These are phyloP conservation scores for Herpetospermum pedunculosum DNA, from an alignment of 306 rosid species.

Conservation along the genomic window DNA sequence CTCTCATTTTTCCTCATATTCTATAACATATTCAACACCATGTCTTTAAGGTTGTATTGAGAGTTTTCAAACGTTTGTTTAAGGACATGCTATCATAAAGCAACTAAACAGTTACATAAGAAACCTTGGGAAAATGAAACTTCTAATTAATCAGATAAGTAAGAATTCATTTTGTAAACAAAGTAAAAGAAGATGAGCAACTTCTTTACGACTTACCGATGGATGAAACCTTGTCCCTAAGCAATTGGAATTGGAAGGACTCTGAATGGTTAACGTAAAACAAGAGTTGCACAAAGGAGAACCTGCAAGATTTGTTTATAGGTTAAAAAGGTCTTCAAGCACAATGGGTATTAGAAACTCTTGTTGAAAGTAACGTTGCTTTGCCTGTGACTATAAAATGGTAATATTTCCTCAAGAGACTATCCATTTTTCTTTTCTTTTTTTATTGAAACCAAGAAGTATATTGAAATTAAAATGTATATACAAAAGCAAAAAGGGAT, in stretches of 20 bases:
- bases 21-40: not conserved
- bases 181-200: not conserved
- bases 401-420: not conserved
- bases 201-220: slow-evolving; percentile 51
- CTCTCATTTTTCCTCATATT: not conserved
- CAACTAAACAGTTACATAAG: not conserved
- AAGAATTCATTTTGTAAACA: not conserved
- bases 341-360: not conserved
- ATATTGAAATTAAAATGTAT: not conserved
- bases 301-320: slow-evolving; percentile 39
- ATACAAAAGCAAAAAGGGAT: not conserved
- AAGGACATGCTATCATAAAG: not conserved
- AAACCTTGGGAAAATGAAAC: not conserved
- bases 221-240: slow-evolving; percentile 55
- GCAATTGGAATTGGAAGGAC: slow-evolving; percentile 24
- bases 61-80: not conserved
- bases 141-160: not conserved
- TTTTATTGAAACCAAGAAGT: not conserved
- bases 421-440: not conserved
- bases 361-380: not conserved
- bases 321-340: not conserved
- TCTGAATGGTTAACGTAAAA: slow-evolving; percentile 38
- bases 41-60: not conserved
- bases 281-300: slow-evolving; percentile 54
- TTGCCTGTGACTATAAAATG: not conserved